phyloP scores from a whole-genome alignment of 2,329 filamentous ascomycete genomes.

The Microsporum audouinii region DNA sequence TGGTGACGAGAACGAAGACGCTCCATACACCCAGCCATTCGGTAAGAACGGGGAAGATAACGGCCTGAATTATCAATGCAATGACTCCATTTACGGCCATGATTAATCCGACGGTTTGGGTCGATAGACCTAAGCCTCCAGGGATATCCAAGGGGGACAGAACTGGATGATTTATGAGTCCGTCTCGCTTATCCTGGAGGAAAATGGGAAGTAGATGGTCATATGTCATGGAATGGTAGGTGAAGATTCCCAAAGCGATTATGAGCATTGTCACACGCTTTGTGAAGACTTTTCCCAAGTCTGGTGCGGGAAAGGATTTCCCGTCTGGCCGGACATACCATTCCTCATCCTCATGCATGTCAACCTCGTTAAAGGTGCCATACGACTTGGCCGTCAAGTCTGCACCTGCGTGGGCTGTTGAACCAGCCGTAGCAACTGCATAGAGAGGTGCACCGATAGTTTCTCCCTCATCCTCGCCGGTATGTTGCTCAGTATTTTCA shows the following conservation, averaged over 20 bases:
- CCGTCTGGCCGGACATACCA: conserved; percentile 32
- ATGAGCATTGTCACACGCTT: conserved; percentile 62
- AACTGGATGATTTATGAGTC: conserved; percentile 21
- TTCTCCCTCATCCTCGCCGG: conserved; percentile 22
- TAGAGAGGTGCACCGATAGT: conserved; percentile 24
- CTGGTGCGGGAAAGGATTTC: conserved; percentile 26
- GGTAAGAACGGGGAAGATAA: conserved; percentile 57
- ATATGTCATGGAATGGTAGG: conserved; percentile 90
- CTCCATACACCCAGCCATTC: conserved; percentile 55
- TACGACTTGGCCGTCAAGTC: conserved; percentile 70
- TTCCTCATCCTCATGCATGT: conserved; percentile 42
- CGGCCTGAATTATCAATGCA: conserved; percentile 59
- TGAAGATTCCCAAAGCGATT: conserved; percentile 76
- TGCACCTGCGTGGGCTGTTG: conserved; percentile 59
- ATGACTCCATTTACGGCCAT: conserved; percentile 60
- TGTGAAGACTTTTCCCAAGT: conserved; percentile 43
- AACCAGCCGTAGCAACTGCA: conserved; percentile 62
- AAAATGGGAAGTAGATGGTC: conserved; percentile 89
- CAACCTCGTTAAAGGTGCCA: conserved; percentile 55
- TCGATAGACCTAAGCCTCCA: conserved; percentile 55
- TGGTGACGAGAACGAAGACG: conserved; percentile 52
- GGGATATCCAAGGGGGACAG: conserved; percentile 43
- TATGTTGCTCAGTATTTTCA: conserved; percentile 40
- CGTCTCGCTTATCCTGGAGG: conserved; percentile 56
- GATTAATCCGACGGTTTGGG: conserved; percentile 56